Percentiles rank a stretch among this genome's conserved stretches.
phyloP scores from a whole-genome alignment of 129 eudicot genomes.

The Mikania micrantha region DNA sequence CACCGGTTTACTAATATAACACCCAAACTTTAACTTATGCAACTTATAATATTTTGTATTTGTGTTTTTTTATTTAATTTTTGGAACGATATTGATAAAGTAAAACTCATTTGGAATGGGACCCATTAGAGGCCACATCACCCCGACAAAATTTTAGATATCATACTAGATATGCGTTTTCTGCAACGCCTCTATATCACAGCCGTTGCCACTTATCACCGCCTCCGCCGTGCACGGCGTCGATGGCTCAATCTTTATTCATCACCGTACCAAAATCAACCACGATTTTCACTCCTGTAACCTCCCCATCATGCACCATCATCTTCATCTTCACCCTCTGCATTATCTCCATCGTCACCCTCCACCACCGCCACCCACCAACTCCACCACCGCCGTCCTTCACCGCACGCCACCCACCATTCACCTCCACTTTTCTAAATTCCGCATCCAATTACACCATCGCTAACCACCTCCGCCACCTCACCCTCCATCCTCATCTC shows the following conservation, averaged over 20 bases:
- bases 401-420: slow-evolving; percentile 7
- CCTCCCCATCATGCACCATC: slow-evolving; percentile 39
- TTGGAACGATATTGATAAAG: no score
- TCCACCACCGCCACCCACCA: slow-evolving; percentile 25
- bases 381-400: slow-evolving; percentile 10
- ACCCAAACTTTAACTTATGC: no score
- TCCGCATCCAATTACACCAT: slow-evolving; percentile 55
- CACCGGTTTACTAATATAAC: no score
- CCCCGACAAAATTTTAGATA: slow-evolving; percentile 22
- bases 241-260: slow-evolving; percentile 16
- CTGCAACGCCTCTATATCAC: background rate
- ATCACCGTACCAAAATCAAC: slow-evolving; percentile 11
- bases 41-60: no score
- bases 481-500: slow-evolving; percentile 87
- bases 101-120: background rate
- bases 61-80: no score
- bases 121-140: slow-evolving; percentile 22
- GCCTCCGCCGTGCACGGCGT: background rate
- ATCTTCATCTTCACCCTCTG: slow-evolving; percentile 35
- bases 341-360: slow-evolving; percentile 27
- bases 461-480: slow-evolving; percentile 71
- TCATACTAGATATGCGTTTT: background rate
- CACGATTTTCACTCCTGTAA: background rate
- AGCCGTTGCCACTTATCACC: slow-evolving; percentile 4
- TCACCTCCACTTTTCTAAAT: slow-evolving; percentile 37